Evolutionary conservation across 148 eudicot species (phyloP).

Genomic region (Tetragonia tetragonoides): DNA sequence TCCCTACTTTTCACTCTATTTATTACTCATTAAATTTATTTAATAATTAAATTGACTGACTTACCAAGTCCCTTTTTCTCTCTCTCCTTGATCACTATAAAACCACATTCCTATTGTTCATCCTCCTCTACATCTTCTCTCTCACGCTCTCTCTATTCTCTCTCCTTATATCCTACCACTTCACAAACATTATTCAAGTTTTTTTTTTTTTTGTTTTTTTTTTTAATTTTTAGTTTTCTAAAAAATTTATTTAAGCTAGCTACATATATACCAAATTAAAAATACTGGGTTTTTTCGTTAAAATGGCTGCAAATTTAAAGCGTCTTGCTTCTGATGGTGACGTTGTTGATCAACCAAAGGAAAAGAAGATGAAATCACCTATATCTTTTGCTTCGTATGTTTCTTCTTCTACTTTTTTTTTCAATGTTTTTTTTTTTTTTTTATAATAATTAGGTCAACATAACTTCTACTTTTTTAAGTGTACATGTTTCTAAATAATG

Average conservation of each 20-base stretch:
- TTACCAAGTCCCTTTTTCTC: background rate
- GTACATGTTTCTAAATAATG: too few relatives aligned
- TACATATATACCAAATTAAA: too few relatives aligned
- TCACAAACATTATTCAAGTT: too few relatives aligned
- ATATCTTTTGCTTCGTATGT: constrained; percentile 61
- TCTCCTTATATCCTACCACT: too few relatives aligned
- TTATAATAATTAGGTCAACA: background rate
- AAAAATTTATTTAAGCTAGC: too few relatives aligned
- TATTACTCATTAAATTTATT: background rate
- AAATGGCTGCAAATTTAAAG: constrained; percentile 54
- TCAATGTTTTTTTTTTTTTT: background rate
- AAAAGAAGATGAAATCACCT: constrained; percentile 34
- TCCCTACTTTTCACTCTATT: background rate
- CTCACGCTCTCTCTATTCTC: background rate
- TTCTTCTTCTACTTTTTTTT: background rate
- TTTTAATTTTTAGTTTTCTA: too few relatives aligned
- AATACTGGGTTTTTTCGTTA: background rate
- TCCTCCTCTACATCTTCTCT: background rate
- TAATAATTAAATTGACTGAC: constrained; percentile 9
- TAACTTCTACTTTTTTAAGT: too few relatives aligned
- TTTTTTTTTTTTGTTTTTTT: too few relatives aligned
- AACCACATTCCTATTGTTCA: background rate
- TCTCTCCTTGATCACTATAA: background rate
- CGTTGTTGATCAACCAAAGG: constrained; percentile 31
- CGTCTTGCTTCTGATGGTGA: constrained; percentile 31